These are phyloP conservation scores for Pyronema domesticum DNA, from an alignment of 495 filamentous ascomycete genomes.

Conservation along the genomic window DNA sequence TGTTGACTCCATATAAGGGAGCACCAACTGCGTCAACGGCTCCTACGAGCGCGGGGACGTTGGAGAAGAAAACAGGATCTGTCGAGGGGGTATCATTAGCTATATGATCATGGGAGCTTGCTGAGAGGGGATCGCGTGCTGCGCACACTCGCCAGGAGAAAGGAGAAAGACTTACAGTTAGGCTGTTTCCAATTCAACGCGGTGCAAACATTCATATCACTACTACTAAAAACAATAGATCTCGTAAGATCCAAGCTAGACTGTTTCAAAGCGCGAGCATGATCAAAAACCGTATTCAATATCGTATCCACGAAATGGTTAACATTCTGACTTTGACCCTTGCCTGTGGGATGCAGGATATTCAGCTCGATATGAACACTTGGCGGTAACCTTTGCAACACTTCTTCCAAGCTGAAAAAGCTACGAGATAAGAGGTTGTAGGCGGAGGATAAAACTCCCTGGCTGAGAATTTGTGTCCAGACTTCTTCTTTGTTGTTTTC, in stretches of 20 bases:
- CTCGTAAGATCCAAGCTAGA: slow-evolving; percentile 49
- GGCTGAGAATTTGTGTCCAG: not conserved
- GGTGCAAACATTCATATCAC: slow-evolving; percentile 74
- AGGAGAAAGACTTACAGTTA: slow-evolving; percentile 42
- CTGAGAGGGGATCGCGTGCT: not conserved
- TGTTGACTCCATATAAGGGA: slow-evolving; percentile 35
- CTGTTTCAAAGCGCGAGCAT: slow-evolving; percentile 60
- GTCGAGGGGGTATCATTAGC: not conserved
- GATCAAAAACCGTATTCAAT: slow-evolving; percentile 72
- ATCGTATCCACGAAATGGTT: slow-evolving; percentile 75
- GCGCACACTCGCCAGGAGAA: not conserved
- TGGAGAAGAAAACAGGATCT: slow-evolving; percentile 88
- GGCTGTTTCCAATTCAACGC: slow-evolving; percentile 98
- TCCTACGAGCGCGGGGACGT: slow-evolving; percentile 31
- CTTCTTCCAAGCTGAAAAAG: slow-evolving; percentile 57
- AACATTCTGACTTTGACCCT: slow-evolving; percentile 55
- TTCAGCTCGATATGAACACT: slow-evolving; percentile 74
- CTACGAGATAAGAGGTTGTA: slow-evolving; percentile 54
- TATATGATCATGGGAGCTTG: not conserved
- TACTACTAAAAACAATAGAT: slow-evolving; percentile 80
- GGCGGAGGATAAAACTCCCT: not conserved
- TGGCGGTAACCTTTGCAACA: slow-evolving; percentile 51
- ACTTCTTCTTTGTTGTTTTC: not conserved
- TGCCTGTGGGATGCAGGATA: slow-evolving; percentile 53
- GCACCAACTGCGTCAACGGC: slow-evolving; percentile 33